Evolutionary conservation across 768 basidiomycete species (phyloP).

Genomic region (Coprinellus aureogranulatus): DNA sequence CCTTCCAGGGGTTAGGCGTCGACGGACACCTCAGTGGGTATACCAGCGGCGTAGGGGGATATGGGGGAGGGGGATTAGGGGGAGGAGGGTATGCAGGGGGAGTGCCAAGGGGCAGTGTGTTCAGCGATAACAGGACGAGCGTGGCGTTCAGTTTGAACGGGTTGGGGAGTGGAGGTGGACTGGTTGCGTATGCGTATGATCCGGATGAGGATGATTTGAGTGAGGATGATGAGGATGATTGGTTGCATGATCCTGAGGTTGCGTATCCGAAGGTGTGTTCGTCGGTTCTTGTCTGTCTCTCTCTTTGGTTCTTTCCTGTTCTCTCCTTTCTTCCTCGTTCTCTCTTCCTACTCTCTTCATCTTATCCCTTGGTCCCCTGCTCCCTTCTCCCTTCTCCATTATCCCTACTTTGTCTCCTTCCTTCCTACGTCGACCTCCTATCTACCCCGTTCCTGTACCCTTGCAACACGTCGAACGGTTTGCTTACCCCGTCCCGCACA

Average conservation of each 20-base stretch:
- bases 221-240: slow-evolving; percentile 55
- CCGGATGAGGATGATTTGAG: slow-evolving; percentile 40
- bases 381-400: too few species aligned
- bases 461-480: too few species aligned
- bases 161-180: slow-evolving; percentile 24
- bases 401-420: too few species aligned
- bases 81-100: not conserved
- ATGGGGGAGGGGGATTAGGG: not conserved
- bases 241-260: slow-evolving; percentile 51
- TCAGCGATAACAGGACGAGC: slow-evolving; percentile 1
- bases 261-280: slow-evolving; percentile 5
- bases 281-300: too few species aligned
- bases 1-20: too few species aligned
- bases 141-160: slow-evolving; percentile 11
- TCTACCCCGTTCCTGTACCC: too few species aligned
- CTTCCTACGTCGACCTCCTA: too few species aligned
- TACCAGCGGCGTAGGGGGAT: not conserved
- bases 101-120: slow-evolving; percentile 1
- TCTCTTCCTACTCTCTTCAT: too few species aligned
- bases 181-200: slow-evolving; percentile 67
- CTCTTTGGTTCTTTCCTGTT: not conserved
- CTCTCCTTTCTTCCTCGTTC: not conserved
- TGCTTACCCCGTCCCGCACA: too few species aligned
- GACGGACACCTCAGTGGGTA: too few species aligned
- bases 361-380: too few species aligned